phyloP scores from a whole-genome alignment of 805 yeast genomes.

The Teunomyces kruisii region DNA sequence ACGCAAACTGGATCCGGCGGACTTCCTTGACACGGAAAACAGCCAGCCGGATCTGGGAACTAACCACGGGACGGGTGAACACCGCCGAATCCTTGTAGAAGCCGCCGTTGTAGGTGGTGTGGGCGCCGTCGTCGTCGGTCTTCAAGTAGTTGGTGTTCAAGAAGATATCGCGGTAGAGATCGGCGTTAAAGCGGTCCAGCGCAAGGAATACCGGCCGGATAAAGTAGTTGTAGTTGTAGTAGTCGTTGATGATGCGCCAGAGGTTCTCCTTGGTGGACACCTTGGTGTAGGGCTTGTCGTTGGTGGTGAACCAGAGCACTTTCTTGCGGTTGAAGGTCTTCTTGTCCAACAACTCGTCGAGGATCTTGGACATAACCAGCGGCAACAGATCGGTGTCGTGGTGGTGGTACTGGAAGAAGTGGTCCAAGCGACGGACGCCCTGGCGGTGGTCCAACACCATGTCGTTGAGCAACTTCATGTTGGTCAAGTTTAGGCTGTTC shows the following conservation, averaged over 20 bases:
- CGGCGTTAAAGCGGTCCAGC: conserved; percentile 28
- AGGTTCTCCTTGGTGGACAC: conserved; percentile 47
- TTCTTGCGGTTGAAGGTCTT: conserved; percentile 54
- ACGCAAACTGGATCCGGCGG: conserved; percentile 59
- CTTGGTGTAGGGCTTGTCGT: conserved; percentile 61
- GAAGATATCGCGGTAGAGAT: conserved; percentile 56
- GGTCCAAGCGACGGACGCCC: conserved; percentile 15
- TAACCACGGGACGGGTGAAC: conserved; percentile 17
- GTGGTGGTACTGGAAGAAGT: conserved; percentile 10
- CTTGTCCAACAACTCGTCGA: conserved; percentile 52
- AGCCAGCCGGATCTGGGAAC: conserved; percentile 41
- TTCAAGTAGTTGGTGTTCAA: conserved; percentile 48
- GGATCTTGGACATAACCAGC: conserved; percentile 47
- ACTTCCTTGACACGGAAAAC: conserved; percentile 61
- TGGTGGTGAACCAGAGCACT: conserved; percentile 71
- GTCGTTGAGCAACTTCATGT: conserved; percentile 57
- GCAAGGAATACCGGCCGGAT: conserved; percentile 64
- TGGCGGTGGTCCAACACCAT: conserved; percentile 50
- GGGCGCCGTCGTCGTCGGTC: conserved; percentile 14
- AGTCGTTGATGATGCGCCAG: conserved; percentile 59
- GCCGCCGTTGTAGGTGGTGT: conserved; percentile 14
- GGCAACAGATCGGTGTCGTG: conserved; percentile 26
- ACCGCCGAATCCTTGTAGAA: conserved; percentile 11
- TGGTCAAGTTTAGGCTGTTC: conserved; percentile 52
- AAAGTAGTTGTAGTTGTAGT: conserved; percentile 50